A percentile compares a stretch with the other conserved stretches of the same genome.
phyloP scores from a whole-genome alignment of 2,329 filamentous ascomycete genomes.

The Lecanoromycetidae sp. region DNA sequence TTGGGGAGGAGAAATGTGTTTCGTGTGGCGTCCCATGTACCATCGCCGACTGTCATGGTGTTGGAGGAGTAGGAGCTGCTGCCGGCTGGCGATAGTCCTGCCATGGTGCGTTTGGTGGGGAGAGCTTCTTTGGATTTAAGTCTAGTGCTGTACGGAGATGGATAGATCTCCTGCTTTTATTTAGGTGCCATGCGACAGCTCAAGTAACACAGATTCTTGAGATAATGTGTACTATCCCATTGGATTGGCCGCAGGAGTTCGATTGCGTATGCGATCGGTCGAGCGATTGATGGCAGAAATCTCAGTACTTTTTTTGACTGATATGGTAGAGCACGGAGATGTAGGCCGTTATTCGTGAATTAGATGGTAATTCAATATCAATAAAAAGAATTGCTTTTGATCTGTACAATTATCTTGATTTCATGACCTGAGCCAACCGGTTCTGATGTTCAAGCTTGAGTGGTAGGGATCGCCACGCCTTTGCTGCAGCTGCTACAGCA shows the following conservation, averaged over 20 bases:
- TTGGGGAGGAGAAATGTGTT: slow-evolving; percentile 55
- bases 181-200: slow-evolving; percentile 17
- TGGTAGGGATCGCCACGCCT: too few relatives aligned
- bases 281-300: background rate
- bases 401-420: background rate
- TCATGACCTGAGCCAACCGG: background rate
- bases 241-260: background rate
- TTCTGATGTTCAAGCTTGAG: background rate
- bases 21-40: slow-evolving; percentile 50
- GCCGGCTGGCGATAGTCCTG: slow-evolving; percentile 44
- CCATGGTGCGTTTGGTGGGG: slow-evolving; percentile 14
- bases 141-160: slow-evolving; percentile 10
- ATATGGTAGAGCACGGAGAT: too few relatives aligned
- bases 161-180: slow-evolving; percentile 12
- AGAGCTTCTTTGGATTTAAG: background rate
- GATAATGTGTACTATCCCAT: background rate
- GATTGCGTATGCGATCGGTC: background rate
- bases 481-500: background rate
- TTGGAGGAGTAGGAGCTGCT: slow-evolving; percentile 50
- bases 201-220: background rate
- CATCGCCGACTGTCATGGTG: slow-evolving; percentile 53
- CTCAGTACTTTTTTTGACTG: background rate
- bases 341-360: too few relatives aligned
- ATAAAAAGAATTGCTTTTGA: background rate
- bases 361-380: too few relatives aligned